Base-by-base conservation (phyloP, 2,329 filamentous ascomycete genomes). In the Ophiostoma fasciatum region DNA sequence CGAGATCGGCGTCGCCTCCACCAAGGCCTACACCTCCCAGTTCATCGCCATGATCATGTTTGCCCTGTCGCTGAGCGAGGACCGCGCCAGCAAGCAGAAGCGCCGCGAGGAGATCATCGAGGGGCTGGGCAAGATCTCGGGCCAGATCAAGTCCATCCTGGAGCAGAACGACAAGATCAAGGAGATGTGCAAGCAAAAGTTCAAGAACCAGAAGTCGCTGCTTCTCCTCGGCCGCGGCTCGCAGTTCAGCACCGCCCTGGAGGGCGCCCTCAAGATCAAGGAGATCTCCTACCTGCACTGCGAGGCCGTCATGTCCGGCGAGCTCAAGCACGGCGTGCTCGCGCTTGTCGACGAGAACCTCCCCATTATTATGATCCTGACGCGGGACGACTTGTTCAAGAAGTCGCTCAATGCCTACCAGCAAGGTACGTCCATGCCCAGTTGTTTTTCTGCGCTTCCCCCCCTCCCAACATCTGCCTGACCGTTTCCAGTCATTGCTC, bases 11-110 rank as follows among this genome's bases (percentile, higher is more conserved):
- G 90, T 98, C 46, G 90, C 90, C 42, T 96, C 88, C 31, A 98
- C 90, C 60, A 98, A 98, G 71, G 90, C 90, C 27, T 98, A 98
- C 66, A 98, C 90, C 12, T 96, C 90, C 31, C 90, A 98, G 59
- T 98, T 96, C 60, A 84, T 98, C 54, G 93, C 90, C 58, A 94
- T 98, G 85, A 82, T 96, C 63, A 98, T 98, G 90, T 96, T 98
- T 53, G 90, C 90, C 7, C 69, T 98, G 45, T 94, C 87, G 21
- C 74, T 98, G 40, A 90, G 83, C 53, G 90, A 98, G 64, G 90
- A 98, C 61, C 83, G 90, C 49, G 83, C 87, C 28, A 94, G 85
- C 48, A 98, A 98, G 74, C 74, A 80, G 52, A 75, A 81, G 65
- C 76, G 88, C 54, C 81, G 90, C 22, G 77, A 90, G 61, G 87